Evolutionary conservation across 108 stramenopile genomes (phyloP), one percentile per base, ranked within the genome.

Genomic region (Pseudonitzschia multistriata): DNA sequence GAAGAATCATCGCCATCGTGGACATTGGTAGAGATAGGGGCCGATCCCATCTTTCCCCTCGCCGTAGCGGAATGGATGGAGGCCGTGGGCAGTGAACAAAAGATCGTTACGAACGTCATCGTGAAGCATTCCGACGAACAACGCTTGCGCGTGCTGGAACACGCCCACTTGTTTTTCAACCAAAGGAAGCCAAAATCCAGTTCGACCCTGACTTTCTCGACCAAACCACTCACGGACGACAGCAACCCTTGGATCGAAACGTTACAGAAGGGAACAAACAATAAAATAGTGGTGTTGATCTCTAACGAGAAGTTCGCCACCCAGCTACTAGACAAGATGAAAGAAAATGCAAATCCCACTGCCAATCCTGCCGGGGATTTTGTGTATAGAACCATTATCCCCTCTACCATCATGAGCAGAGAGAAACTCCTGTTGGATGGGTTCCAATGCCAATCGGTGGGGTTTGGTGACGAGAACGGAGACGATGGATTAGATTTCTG

Each of bases 131-230:
- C 33, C 34, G 57, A 59, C 29, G 57, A 59, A 30, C 11, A 35
- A 2, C 57, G 57, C 11, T 0, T 59, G n/a, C 57, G 35, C 29
- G 28, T 59, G 0, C 29, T 59, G 34, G 33, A 59, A 21, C 57
- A 59, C 17, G 31, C 57, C 34, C n/a, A 30, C 34, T 3, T 35
- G 34, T 59, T 59, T 59, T 59, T 59, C 57, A 59, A 59, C n/a
- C 28, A 27, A n/a, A 2, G 31, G 17, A 59, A 10, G 15, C 3
- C 31, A 35, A n/a, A n/a, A n/a, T n/a, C n/a, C n/a, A n/a, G n/a
- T n/a, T 0, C 0, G 29, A 34, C 2, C 29, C 8, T 33, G 31
- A 11, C 24, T 35, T 27, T 59, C 33, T 14, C 33, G 2, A 35
- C 33, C 33, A 19, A 17, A 11, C 57, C 57, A 14, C 34, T 59